A percentile compares a stretch with the other conserved stretches of the same genome.
Evolutionary conservation across 1,139 yeast genomes (phyloP).

Genomic region (Pichia sp.): DNA sequence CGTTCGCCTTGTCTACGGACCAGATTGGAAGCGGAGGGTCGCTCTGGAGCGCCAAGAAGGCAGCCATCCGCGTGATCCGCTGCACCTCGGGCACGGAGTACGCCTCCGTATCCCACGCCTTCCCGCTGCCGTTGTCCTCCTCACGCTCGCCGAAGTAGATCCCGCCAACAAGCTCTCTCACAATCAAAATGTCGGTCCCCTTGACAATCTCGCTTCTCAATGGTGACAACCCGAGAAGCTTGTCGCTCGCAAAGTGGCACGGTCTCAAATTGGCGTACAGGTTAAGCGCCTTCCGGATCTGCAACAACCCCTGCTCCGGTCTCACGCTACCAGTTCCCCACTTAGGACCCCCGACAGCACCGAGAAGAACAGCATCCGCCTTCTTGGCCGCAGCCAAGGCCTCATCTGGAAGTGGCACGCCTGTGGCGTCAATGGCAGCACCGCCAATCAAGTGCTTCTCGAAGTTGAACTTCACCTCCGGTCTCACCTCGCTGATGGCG

Average conservation of each 20-base stretch:
- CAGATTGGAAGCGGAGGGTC: constrained; percentile 91
- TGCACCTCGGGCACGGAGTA: constrained; percentile 88
- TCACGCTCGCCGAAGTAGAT: constrained; percentile 93
- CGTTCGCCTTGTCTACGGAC: constrained; percentile 97
- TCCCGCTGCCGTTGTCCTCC: constrained; percentile 82
- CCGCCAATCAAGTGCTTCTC: constrained; percentile 90
- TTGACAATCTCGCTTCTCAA: constrained; percentile 75
- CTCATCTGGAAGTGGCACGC: constrained; percentile 85
- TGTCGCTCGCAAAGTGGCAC: constrained; percentile 87
- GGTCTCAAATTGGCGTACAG: constrained; percentile 95
- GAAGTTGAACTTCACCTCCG: constrained; percentile 66
- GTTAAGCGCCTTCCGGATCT: constrained; percentile 90
- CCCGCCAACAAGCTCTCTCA: constrained; percentile 96
- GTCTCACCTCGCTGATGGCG: constrained; percentile 65
- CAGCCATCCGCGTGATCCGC: constrained; percentile 97
- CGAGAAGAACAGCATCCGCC: constrained; percentile 90
- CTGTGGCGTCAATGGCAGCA: constrained; percentile 96
- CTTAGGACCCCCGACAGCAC: constrained; percentile 99
- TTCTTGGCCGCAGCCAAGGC: constrained; percentile 79
- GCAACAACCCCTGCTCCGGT: constrained; percentile 93
- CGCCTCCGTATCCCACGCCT: constrained; percentile 91
- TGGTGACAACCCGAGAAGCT: constrained; percentile 81
- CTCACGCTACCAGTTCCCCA: constrained; percentile 95
- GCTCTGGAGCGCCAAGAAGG: constrained; percentile 88
- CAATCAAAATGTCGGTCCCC: constrained; percentile 89